Conservation (phyloP, 805 yeast species). For the Tetrapisispora pingtungensis region DNA sequence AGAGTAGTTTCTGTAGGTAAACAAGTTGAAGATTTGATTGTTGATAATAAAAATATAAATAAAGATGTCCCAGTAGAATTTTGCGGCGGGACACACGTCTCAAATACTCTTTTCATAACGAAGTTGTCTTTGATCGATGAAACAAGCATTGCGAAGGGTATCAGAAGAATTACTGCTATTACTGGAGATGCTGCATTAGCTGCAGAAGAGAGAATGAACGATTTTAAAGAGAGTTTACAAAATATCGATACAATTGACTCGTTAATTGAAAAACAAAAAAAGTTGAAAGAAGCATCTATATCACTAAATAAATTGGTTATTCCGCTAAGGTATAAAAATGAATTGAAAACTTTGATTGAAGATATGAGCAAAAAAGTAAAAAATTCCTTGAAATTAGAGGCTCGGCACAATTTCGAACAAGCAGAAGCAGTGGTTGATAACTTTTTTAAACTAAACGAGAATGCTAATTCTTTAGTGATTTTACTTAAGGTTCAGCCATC, state of each 20-base stretch:
- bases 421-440: slow-evolving; percentile 65
- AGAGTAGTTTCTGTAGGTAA: slow-evolving; percentile 94
- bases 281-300: slow-evolving; percentile 74
- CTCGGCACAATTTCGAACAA: slow-evolving; percentile 76
- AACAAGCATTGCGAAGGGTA: slow-evolving; percentile 97
- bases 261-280: slow-evolving; percentile 69
- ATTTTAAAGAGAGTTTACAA: slow-evolving; percentile 51
- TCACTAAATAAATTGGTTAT: slow-evolving; percentile 71
- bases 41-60: slow-evolving; percentile 68
- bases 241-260: slow-evolving; percentile 53
- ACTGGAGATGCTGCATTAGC: slow-evolving; percentile 85
- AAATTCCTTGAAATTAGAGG: slow-evolving; percentile 77
- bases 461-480: slow-evolving; percentile 51
- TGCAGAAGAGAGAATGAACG: slow-evolving; percentile 75
- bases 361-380: slow-evolving; percentile 76
- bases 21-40: slow-evolving; percentile 70
- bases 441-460: slow-evolving; percentile 47
- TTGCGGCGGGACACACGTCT: slow-evolving; percentile 98
- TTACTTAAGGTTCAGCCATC: slow-evolving; percentile 63
- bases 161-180: slow-evolving; percentile 94
- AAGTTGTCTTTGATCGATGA: slow-evolving; percentile 86
- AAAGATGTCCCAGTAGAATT: slow-evolving; percentile 72
- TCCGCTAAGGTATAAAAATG: slow-evolving; percentile 68
- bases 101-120: slow-evolving; percentile 84
- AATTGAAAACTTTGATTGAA: slow-evolving; percentile 60